Evolutionary conservation across 768 basidiomycete genomes (phyloP), one percentile per base, ranked within the genome.

Genomic region (Termitomyces sp.): DNA sequence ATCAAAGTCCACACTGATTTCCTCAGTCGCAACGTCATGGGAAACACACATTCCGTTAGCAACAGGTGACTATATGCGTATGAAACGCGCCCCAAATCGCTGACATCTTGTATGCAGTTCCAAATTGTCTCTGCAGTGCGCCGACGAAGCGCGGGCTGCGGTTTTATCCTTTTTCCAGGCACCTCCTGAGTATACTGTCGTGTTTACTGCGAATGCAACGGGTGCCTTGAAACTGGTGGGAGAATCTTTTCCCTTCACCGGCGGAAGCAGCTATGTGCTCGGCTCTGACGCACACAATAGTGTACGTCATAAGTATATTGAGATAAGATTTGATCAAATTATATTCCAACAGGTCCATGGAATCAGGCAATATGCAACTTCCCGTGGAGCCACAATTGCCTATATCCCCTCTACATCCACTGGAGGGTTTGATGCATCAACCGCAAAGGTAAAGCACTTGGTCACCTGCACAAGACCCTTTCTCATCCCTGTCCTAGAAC

Each of bases 41-140:
- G 90, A 1, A 92, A 93, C 68, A 92, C 91, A 1, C 91, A 93
- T 69, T 92, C 90, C 0, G 80, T 89, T 65, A 92, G 84, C 68
- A 85, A 88, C 61, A 87, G 87, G 91, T 87, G 65, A 66, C 69
- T 76, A 67, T 73, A 74, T 76, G 71, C 74, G 62, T 65, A 41
- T 44, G 32, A 39, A 32, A 14, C 24, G 46, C 41, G 20, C 54
- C 51, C 16, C 57, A 55, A 53, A 52, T 55, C 34, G 18, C 55
- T 53, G 32, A 46, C 48, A 53, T 44, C 56, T 56, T 57, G 53
- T 59, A 53, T 48, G 4, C 53, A 93, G 92, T 64, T 92, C 91
- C 9, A 81, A 77, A 61, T 68, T 92, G 48, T 91, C 90, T 14
- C 71, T 88, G 10, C 75, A 77, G 47, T 85, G 79, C 64, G 86